These are phyloP conservation scores for Penicillium robsamsonii DNA, from an alignment of 495 filamentous ascomycete genomes.

Conservation along the genomic window DNA sequence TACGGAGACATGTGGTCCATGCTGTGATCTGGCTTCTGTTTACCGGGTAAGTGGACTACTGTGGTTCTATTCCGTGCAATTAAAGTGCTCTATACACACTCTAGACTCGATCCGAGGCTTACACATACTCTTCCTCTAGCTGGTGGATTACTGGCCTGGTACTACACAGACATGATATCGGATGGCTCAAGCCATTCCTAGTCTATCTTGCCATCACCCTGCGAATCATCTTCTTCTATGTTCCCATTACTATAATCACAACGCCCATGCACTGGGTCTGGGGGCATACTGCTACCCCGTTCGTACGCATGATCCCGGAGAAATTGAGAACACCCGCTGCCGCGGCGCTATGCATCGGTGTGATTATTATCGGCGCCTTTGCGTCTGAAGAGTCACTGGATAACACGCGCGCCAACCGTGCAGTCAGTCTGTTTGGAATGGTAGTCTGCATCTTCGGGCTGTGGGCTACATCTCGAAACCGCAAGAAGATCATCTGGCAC, in stretches of 20 bases:
- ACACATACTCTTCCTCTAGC: conserved; percentile 37
- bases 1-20: conserved; percentile 44
- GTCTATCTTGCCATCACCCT: conserved; percentile 73
- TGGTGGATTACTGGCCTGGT: conserved; percentile 89
- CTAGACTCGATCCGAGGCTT: conserved; percentile 13
- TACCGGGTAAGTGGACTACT: conserved; percentile 52
- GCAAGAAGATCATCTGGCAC: conserved; percentile 58
- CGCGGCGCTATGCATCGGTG: conserved; percentile 58
- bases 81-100: not conserved
- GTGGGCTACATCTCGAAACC: conserved; percentile 67
- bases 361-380: conserved; percentile 75
- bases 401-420: conserved; percentile 77
- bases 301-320: conserved; percentile 57
- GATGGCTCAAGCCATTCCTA: conserved; percentile 84
- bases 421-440: conserved; percentile 77
- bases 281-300: conserved; percentile 55
- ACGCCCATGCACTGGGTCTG: conserved; percentile 65
- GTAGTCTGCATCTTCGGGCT: conserved; percentile 66
- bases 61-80: not conserved
- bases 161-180: conserved; percentile 66
- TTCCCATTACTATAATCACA: conserved; percentile 64
- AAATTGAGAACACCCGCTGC: conserved; percentile 58
- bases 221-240: conserved; percentile 69
- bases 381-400: conserved; percentile 63
- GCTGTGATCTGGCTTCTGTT: conserved; percentile 55